Evolutionary conservation across 768 basidiomycete species (phyloP), one percentile per base, ranked within the genome.

Genomic region (Auricularia heimuer): DNA sequence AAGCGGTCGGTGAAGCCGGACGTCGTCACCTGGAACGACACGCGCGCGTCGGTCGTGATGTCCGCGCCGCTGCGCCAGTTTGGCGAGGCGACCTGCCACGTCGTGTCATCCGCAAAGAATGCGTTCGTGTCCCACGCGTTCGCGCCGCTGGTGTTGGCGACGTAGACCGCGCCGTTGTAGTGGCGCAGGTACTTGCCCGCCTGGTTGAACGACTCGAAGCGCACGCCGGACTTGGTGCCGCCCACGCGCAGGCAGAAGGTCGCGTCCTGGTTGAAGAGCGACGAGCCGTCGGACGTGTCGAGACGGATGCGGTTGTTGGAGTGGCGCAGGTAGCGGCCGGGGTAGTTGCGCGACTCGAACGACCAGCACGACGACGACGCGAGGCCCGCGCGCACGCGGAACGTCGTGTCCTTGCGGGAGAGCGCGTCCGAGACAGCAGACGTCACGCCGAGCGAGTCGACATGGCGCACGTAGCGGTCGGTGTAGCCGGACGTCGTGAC

Each of bases 321-420:
- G 54, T 56, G 54, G 29, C 54, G 54, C 21, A 56, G 21, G 21
- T 56, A 56, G 21, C 54, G 54, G 8, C 54, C 54, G 29, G 54
- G 54, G 54, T 56, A 56, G 54, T 56, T 56, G n/a, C 54, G 16
- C 29, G 54, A 56, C 54, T 56, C 54, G 29, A 56, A 56, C 54
- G 54, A 56, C 54, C 54, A 56, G 54, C 54, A 56, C 14, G 54
- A n/a, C 14, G n/a, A 10, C 14, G 16, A 18, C 10, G 54, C 16
- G 54, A 56, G 54, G 29, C 54, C 54, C 16, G 11, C 21, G 54
- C 54, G 54, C 14, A 56, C 54, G 54, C 54, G 54, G 54, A 56
- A 56, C 14, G 54, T 56, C 54, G 54, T 56, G 21, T 56, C 54
- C 54, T 56, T 18, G 54, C 54, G 54, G 1, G 54, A 56, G 1